Evolutionary conservation across 352 stramenopile species (phyloP).

Genomic region (Phytophthora sansomeana): DNA sequence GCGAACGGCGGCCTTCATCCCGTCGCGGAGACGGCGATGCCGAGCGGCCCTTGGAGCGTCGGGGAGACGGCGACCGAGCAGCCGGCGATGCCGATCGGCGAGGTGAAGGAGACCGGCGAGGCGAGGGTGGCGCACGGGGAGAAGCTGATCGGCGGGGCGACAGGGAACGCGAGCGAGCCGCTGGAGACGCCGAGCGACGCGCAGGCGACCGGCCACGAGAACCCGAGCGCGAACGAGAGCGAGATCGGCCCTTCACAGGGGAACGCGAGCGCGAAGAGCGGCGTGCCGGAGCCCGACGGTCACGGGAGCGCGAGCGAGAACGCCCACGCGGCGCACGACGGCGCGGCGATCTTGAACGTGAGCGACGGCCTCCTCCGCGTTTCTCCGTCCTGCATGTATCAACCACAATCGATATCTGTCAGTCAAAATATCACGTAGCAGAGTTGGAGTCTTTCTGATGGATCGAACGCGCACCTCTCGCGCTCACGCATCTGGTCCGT

Average conservation of each 20-base stretch:
- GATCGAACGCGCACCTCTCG: slow-evolving; percentile 50
- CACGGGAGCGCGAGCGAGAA: slow-evolving; percentile 65
- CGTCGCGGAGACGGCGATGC: slow-evolving; percentile 44
- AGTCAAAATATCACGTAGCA: neutral
- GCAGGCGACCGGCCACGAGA: slow-evolving; percentile 55
- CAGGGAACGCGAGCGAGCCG: slow-evolving; percentile 36
- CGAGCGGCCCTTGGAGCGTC: no score
- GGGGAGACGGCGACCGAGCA: slow-evolving; percentile 52
- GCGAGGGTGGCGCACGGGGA: slow-evolving; percentile 30
- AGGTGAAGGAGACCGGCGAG: slow-evolving; percentile 26
- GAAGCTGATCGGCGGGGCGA: slow-evolving; percentile 44
- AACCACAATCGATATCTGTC: neutral
- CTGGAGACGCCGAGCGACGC: slow-evolving; percentile 22
- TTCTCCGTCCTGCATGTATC: slow-evolving; percentile 39
- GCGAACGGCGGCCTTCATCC: slow-evolving; percentile 60
- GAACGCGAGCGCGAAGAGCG: slow-evolving; percentile 63
- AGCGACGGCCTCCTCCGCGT: slow-evolving; percentile 38
- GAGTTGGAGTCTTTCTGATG: neutral
- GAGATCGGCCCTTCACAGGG: slow-evolving; percentile 55
- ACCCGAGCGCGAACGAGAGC: slow-evolving; percentile 47
- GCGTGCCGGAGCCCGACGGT: slow-evolving; percentile 46
- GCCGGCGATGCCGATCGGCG: slow-evolving; percentile 50
- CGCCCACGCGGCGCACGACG: slow-evolving; percentile 37
- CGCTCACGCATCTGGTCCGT: slow-evolving; percentile 95
- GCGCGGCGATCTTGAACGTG: slow-evolving; percentile 46